Evolutionary conservation across 495 filamentous ascomycete genomes (phyloP).

Genomic region (Cudoniella acicularis): DNA sequence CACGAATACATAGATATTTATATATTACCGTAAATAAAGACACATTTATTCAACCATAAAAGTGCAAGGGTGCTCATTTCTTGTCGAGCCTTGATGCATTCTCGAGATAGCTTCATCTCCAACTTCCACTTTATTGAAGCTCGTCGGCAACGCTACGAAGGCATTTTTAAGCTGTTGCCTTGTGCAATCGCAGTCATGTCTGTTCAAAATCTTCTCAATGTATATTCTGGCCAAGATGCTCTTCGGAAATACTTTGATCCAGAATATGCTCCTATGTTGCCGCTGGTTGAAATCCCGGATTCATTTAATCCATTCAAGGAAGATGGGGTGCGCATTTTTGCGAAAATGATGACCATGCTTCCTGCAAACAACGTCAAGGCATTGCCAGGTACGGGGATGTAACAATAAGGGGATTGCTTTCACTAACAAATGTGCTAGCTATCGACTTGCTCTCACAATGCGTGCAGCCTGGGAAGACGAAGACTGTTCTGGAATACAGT

Average conservation of each 20-base stretch:
- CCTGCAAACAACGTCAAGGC: constrained; percentile 63
- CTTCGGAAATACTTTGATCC: constrained; percentile 56
- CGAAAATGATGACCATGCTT: constrained; percentile 61
- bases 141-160: neutral
- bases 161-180: neutral
- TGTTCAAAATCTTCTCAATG: constrained; percentile 44
- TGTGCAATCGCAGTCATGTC: constrained; percentile 28
- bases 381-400: constrained; percentile 47
- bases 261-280: constrained; percentile 50
- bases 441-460: constrained; percentile 27
- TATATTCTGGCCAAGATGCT: constrained; percentile 51
- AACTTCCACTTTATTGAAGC: neutral
- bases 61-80: too few relatives aligned
- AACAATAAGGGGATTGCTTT: neutral
- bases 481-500: constrained; percentile 57
- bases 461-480: constrained; percentile 39
- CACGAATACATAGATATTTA: too few relatives aligned
- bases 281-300: constrained; percentile 56
- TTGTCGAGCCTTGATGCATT: too few relatives aligned
- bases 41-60: too few relatives aligned
- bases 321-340: constrained; percentile 60
- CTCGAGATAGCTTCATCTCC: neutral
- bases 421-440: neutral
- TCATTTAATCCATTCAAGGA: constrained; percentile 50
- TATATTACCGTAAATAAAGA: too few relatives aligned